A percentile compares a stretch with the other conserved stretches of the same genome.
Conservation (phyloP, 2,329 filamentous ascomycete genomes). For the Epichloe typhina region DNA sequence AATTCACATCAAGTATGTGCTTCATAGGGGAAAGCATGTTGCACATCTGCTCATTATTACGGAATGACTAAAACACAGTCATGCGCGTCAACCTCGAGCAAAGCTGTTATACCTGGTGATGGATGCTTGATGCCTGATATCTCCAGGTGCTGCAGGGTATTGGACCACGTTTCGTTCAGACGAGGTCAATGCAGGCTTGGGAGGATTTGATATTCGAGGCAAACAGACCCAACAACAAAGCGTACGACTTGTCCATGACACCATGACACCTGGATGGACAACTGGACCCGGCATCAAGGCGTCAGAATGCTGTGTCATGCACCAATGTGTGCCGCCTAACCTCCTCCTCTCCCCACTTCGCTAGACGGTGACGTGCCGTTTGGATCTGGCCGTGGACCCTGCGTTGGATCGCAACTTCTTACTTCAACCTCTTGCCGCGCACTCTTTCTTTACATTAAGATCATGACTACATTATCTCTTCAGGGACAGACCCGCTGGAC, state of each 20-base stretch:
- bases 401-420: neutral
- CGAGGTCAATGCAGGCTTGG: neutral
- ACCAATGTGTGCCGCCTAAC: neutral
- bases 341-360: neutral
- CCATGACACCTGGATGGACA: neutral
- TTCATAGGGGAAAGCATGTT: neutral
- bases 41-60: neutral
- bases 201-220: neutral
- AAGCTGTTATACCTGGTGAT: neutral
- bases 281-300: neutral
- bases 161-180: neutral
- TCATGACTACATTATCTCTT: neutral
- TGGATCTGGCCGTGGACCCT: too few relatives aligned
- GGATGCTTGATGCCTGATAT: neutral
- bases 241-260: neutral
- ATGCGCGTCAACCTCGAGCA: neutral
- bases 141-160: neutral
- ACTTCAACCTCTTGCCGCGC: neutral
- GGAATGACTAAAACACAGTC: neutral
- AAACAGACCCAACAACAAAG: neutral
- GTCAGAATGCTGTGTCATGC: neutral
- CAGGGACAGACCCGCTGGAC: neutral
- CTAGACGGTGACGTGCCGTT: neutral
- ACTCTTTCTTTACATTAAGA: neutral
- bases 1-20: too few relatives aligned